These are phyloP conservation scores for Arachis stenosperma DNA, from an alignment of 306 rosid species.

Conservation along the genomic window DNA sequence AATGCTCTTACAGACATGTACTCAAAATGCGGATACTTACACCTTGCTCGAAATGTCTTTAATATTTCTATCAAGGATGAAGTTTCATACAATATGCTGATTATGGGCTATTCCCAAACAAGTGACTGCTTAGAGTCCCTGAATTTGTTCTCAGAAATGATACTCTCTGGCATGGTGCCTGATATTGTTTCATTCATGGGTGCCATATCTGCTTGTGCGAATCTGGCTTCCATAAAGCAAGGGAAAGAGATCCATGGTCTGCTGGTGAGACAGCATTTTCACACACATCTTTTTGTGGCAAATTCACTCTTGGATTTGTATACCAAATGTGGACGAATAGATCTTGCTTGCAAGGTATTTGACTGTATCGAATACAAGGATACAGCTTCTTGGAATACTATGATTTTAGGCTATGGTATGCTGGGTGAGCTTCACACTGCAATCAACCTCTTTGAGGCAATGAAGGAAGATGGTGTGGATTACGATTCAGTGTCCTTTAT, in stretches of 20 bases:
- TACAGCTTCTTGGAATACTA: conserved; percentile 91
- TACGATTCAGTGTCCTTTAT: conserved; percentile 81
- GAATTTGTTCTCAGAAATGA: conserved; percentile 74
- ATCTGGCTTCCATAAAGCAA: conserved; percentile 67
- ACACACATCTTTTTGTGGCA: conserved; percentile 66
- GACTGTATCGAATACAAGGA: conserved; percentile 62
- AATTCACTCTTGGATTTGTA: conserved; percentile 85
- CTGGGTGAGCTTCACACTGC: conserved; percentile 76
- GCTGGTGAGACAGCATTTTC: conserved; percentile 52
- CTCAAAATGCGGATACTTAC: conserved; percentile 65
- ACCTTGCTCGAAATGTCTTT: conserved; percentile 71
- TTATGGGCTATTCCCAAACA: conserved; percentile 75
- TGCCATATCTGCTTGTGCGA: conserved; percentile 80
- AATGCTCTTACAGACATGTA: conserved; percentile 91
- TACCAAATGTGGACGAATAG: conserved; percentile 82
- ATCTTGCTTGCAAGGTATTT: conserved; percentile 70
- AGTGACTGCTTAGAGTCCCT: conserved; percentile 62
- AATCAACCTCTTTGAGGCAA: conserved; percentile 68
- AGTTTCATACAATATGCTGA: conserved; percentile 78
- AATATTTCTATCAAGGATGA: conserved; percentile 62
- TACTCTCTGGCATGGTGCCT: conserved; percentile 54
- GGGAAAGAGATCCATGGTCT: conserved; percentile 87
- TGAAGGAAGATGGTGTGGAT: conserved; percentile 60
- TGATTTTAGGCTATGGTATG: conserved; percentile 94
- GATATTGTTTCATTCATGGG: conserved; percentile 83